Evolutionary conservation across 2,329 filamentous ascomycete genomes (phyloP).

Genomic region (Trematosphaeria pertusa): DNA sequence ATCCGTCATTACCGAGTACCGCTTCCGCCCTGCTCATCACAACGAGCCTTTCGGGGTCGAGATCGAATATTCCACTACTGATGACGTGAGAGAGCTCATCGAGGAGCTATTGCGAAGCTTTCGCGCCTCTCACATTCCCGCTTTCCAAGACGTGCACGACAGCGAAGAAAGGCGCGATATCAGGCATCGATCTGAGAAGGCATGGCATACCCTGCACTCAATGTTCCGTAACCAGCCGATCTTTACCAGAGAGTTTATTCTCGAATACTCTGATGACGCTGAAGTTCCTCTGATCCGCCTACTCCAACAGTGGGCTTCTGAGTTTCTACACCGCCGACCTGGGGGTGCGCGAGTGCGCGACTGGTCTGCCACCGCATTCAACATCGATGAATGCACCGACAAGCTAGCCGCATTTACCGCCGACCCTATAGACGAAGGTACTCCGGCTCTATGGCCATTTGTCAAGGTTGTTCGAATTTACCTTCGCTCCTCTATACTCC

Average conservation of each 20-base stretch:
- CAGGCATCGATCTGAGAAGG: slow-evolving; percentile 10
- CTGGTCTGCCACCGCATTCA: slow-evolving; percentile 15
- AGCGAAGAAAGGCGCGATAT: slow-evolving; percentile 14
- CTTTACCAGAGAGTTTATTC: slow-evolving; percentile 15
- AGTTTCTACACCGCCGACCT: slow-evolving; percentile 9
- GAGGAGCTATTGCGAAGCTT: slow-evolving; percentile 19
- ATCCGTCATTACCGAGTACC: slow-evolving; percentile 18
- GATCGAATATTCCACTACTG: slow-evolving; percentile 16
- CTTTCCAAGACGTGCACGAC: slow-evolving; percentile 13
- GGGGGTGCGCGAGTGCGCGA: slow-evolving; percentile 10
- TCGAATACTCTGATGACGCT: slow-evolving; percentile 4
- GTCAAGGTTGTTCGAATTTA: slow-evolving; percentile 13
- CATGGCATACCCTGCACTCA: slow-evolving; percentile 17
- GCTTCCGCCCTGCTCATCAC: slow-evolving; percentile 15
- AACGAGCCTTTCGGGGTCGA: slow-evolving; percentile 20
- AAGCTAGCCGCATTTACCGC: slow-evolving; percentile 14
- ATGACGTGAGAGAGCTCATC: slow-evolving; percentile 20
- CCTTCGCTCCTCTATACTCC: slow-evolving; percentile 17
- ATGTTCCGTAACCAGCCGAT: slow-evolving; percentile 15
- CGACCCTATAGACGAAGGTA: slow-evolving; percentile 9
- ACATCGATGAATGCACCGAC: slow-evolving; percentile 17
- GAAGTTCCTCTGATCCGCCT: slow-evolving; percentile 11
- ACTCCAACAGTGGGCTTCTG: slow-evolving; percentile 12
- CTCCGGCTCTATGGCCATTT: slow-evolving; percentile 19
- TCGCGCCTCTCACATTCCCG: slow-evolving; percentile 10